A percentile compares a stretch with the other conserved stretches of the same genome.
These are phyloP conservation scores for Phytophthora vignae DNA, from an alignment of 352 stramenopile genomes.

Conservation along the genomic window DNA sequence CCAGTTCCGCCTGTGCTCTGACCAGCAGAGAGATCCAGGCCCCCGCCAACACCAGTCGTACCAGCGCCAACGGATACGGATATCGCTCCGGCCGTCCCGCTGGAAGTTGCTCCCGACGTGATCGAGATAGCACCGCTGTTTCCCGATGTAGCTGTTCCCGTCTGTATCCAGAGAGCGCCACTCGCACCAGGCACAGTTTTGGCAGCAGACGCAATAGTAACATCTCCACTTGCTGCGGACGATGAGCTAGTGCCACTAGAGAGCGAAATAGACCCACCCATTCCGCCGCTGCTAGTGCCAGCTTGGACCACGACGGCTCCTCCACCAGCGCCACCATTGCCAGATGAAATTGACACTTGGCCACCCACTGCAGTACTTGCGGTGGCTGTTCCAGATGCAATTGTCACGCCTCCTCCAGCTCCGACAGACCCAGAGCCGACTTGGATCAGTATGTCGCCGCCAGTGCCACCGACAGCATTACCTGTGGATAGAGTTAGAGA, in stretches of 20 bases:
- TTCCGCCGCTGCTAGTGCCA: conserved; percentile 30
- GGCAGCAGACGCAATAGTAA: conserved; percentile 41
- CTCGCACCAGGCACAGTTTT: conserved; percentile 43
- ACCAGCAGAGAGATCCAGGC: conserved; percentile 30
- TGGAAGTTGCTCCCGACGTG: conserved; percentile 37
- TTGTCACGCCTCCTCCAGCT: conserved; percentile 44
- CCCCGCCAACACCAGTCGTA: conserved; percentile 33
- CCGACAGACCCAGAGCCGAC: conserved; percentile 56
- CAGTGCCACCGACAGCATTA: conserved; percentile 51
- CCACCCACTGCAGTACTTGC: conserved; percentile 35
- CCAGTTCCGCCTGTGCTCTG: conserved; percentile 41
- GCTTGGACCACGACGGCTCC: conserved; percentile 38
- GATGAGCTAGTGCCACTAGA: conserved; percentile 47
- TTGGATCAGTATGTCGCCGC: conserved; percentile 51
- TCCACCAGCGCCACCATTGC: conserved; percentile 41
- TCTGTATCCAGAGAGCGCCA: conserved; percentile 40
- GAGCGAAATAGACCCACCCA: conserved; percentile 47
- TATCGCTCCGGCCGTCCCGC: conserved; percentile 38
- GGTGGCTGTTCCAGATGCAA: conserved; percentile 43
- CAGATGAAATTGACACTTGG: conserved; percentile 36
- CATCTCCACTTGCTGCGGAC: conserved; percentile 38
- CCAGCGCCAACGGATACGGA: conserved; percentile 46
- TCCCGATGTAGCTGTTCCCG: conserved; percentile 39
- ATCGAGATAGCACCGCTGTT: conserved; percentile 47
- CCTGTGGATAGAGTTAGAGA: conserved; percentile 54